Evolutionary conservation across 1,284 basidiomycete species (phyloP).

Genomic region (Rhizoctonia solani): DNA sequence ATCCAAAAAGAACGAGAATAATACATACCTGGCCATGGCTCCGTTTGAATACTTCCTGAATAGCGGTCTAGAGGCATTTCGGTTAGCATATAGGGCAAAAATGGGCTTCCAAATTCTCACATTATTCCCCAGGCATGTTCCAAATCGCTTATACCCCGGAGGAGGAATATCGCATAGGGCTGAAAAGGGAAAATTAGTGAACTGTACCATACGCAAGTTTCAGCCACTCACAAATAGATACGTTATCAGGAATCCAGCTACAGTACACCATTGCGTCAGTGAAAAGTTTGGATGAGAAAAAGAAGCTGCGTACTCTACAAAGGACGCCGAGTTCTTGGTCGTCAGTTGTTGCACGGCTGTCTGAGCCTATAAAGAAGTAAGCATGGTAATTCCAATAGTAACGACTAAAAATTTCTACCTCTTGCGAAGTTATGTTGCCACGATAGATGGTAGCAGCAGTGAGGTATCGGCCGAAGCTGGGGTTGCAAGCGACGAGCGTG

Average conservation of each 20-base stretch:
- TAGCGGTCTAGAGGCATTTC: conserved; percentile 56
- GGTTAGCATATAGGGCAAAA: conserved; percentile 22
- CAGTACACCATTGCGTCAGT: conserved; percentile 34
- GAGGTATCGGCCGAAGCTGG: conserved; percentile 78
- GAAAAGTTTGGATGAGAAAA: neutral
- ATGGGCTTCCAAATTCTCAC: conserved; percentile 37
- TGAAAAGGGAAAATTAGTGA: conserved; percentile 19
- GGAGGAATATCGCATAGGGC: conserved; percentile 81
- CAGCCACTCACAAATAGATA: conserved; percentile 58
- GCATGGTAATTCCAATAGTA: too few relatives aligned
- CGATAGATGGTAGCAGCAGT: conserved; percentile 89
- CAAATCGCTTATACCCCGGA: conserved; percentile 71
- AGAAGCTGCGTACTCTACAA: conserved; percentile 67
- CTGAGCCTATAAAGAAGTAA: conserved; percentile 43
- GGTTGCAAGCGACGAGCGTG: conserved; percentile 83
- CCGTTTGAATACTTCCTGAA: conserved; percentile 89
- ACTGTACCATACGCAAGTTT: neutral
- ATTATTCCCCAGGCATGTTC: conserved; percentile 80
- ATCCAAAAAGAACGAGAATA: neutral
- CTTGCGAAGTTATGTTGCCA: conserved; percentile 76
- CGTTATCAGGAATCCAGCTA: conserved; percentile 85
- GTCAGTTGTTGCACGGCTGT: conserved; percentile 61
- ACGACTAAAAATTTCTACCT: conserved; percentile 62
- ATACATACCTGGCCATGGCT: conserved; percentile 62
- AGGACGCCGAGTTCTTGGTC: conserved; percentile 69